These are phyloP conservation scores for Apiotrichum veenhuisii DNA, from an alignment of 1,284 basidiomycete genomes.

Conservation along the genomic window DNA sequence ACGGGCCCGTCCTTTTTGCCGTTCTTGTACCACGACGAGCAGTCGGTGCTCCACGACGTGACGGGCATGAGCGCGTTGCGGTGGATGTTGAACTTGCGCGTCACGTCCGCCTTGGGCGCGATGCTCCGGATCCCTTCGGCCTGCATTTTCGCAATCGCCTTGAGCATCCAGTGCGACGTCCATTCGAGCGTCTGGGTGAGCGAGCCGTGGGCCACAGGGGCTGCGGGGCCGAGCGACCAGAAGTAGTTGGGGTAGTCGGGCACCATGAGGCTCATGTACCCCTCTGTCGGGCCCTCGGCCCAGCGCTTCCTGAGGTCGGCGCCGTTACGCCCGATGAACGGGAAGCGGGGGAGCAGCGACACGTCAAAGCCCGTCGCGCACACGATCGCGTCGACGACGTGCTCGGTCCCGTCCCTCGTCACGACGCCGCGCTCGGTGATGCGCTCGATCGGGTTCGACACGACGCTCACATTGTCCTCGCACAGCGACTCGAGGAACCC, in stretches of 20 bases:
- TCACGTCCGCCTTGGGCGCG: slow-evolving; percentile 25
- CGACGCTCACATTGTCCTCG: slow-evolving; percentile 31
- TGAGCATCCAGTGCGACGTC: slow-evolving; percentile 13
- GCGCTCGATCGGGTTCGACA: slow-evolving; percentile 18
- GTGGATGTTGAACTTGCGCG: slow-evolving; percentile 38
- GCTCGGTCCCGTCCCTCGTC: slow-evolving; percentile 20
- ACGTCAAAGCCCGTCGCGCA: slow-evolving; percentile 41
- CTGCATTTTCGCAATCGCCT: slow-evolving; percentile 28
- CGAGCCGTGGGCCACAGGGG: slow-evolving; percentile 29
- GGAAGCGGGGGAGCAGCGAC: slow-evolving; percentile 33
- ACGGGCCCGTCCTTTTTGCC: slow-evolving; percentile 17
- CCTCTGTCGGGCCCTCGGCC: slow-evolving; percentile 26
- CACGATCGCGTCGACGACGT: slow-evolving; percentile 31
- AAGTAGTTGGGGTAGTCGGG: slow-evolving; percentile 36
- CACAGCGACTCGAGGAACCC: slow-evolving; percentile 43
- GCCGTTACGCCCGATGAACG: slow-evolving; percentile 25
- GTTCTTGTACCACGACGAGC: slow-evolving; percentile 30
- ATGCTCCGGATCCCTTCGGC: slow-evolving; percentile 26
- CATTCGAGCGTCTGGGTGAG: slow-evolving; percentile 28
- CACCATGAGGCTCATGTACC: slow-evolving; percentile 35
- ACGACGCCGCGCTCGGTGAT: slow-evolving; percentile 27
- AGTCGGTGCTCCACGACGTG: slow-evolving; percentile 29
- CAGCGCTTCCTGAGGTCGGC: slow-evolving; percentile 34
- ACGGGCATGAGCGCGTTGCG: slow-evolving; percentile 28
- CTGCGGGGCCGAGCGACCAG: slow-evolving; percentile 29